Conservation (phyloP, 2,329 filamentous ascomycete species). For the Aspergillus fischeri region DNA sequence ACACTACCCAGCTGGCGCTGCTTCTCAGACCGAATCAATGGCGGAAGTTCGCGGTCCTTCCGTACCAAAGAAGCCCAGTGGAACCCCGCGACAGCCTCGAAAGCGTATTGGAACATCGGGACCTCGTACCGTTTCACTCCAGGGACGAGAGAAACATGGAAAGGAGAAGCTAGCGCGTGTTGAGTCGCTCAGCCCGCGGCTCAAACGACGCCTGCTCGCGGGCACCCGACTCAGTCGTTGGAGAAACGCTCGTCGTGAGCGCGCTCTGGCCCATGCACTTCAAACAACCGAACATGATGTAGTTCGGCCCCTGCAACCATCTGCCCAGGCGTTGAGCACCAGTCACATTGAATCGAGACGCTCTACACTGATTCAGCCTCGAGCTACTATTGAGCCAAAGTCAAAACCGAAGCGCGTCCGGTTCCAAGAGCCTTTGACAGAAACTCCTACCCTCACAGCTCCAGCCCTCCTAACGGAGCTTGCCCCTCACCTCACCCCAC, state of each 20-base stretch:
- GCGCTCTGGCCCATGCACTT: neutral
- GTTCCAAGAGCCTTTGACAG: constrained; percentile 10
- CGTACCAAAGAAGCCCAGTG: neutral
- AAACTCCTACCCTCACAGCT: neutral
- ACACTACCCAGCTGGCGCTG: neutral
- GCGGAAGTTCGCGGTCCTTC: neutral
- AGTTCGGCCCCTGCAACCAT: neutral
- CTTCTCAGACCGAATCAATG: neutral
- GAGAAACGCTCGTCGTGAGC: neutral
- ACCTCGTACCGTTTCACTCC: neutral
- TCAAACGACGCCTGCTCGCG: constrained; percentile 2
- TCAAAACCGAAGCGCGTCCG: constrained; percentile 6
- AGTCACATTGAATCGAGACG: neutral
- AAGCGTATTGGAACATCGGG: neutral
- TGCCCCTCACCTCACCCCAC: constrained; percentile 8
- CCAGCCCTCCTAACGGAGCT: neutral
- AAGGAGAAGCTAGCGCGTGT: neutral
- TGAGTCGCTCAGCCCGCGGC: neutral
- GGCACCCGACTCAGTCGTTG: neutral
- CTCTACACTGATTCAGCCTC: neutral
- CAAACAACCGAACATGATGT: neutral
- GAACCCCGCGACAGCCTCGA: neutral
- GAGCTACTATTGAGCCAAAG: neutral
- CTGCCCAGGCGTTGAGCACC: neutral
- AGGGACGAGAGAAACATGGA: neutral